Evolutionary conservation across 2,329 filamentous ascomycete species (phyloP).

Genomic region (Alternaria ethzedia): DNA sequence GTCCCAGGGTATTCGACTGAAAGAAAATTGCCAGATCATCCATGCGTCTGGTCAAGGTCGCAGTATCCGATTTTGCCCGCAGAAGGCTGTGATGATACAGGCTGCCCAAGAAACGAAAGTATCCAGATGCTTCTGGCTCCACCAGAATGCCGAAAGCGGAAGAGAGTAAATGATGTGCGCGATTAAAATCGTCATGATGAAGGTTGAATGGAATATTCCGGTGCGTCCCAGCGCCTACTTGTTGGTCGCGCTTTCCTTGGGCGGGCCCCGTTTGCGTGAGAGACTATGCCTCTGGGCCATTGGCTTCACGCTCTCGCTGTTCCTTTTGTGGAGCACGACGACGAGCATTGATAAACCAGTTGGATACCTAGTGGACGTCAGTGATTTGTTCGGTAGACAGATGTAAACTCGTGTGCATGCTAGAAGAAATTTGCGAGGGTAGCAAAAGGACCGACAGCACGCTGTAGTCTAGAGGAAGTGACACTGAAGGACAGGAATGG

Average conservation of each 20-base stretch:
- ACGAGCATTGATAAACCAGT: slow-evolving; percentile 82
- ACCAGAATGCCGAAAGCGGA: neutral
- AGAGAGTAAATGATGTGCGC: neutral
- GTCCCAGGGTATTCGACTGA: slow-evolving; percentile 22
- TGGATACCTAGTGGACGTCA: slow-evolving; percentile 62
- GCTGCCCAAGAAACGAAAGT: neutral
- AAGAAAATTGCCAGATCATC: slow-evolving; percentile 4
- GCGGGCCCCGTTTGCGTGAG: neutral
- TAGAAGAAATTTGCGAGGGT: neutral
- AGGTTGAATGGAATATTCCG: neutral
- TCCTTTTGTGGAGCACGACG: slow-evolving; percentile 57
- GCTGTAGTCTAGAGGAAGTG: slow-evolving; percentile 3
- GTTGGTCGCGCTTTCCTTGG: neutral
- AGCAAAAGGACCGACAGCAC: slow-evolving; percentile 6
- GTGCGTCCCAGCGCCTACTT: neutral
- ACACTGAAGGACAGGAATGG: slow-evolving; percentile 20
- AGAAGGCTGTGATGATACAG: neutral
- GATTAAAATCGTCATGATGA: neutral
- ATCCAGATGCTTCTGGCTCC: neutral
- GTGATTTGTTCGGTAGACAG: neutral
- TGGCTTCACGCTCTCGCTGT: slow-evolving; percentile 34
- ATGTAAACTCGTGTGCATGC: neutral
- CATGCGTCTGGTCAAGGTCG: slow-evolving; percentile 2
- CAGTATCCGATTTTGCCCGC: neutral
- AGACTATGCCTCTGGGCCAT: slow-evolving; percentile 16